Percentiles rank a stretch among this genome's conserved stretches.
Evolutionary conservation across 2,329 filamentous ascomycete genomes (phyloP).

Genomic region (Nectriaceae sp.): DNA sequence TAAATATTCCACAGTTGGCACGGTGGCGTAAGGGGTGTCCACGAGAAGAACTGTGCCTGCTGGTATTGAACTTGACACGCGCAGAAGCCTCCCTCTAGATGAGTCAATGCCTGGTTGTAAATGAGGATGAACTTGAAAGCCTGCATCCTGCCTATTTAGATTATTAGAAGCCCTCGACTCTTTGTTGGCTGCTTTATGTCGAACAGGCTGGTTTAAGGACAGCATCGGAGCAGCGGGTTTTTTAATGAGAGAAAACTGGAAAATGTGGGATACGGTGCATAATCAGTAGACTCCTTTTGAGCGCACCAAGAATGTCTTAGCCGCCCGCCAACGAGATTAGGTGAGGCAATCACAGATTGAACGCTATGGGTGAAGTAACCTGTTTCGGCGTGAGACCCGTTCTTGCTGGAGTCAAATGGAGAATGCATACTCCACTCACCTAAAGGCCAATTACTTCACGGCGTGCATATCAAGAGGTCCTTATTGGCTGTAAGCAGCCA

Average conservation of each 20-base stretch:
- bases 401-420: constrained; percentile 1
- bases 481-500: too few species aligned
- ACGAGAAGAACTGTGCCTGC: constrained; percentile 29
- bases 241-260: constrained; percentile 6
- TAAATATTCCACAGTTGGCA: constrained; percentile 23
- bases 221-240: constrained; percentile 14
- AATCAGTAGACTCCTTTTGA: constrained; percentile 4
- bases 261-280: constrained; percentile 8
- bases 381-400: constrained; percentile 20
- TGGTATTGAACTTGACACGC: constrained; percentile 21
- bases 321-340: constrained; percentile 21
- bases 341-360: constrained; percentile 14
- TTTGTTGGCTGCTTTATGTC: constrained; percentile 12
- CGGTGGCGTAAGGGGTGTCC: constrained; percentile 30
- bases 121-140: constrained; percentile 25
- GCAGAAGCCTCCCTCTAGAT: constrained; percentile 28
- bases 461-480: too few species aligned
- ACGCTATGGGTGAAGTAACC: constrained; percentile 19
- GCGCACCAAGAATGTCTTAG: constrained; percentile 15
- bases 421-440: too few species aligned
- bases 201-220: constrained; percentile 14
- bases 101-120: constrained; percentile 25
- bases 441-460: too few species aligned
- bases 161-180: constrained; percentile 12
- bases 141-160: constrained; percentile 13